Evolutionary conservation across 441 rosid genomes (phyloP).

Genomic region (Gossypium gossypioides): DNA sequence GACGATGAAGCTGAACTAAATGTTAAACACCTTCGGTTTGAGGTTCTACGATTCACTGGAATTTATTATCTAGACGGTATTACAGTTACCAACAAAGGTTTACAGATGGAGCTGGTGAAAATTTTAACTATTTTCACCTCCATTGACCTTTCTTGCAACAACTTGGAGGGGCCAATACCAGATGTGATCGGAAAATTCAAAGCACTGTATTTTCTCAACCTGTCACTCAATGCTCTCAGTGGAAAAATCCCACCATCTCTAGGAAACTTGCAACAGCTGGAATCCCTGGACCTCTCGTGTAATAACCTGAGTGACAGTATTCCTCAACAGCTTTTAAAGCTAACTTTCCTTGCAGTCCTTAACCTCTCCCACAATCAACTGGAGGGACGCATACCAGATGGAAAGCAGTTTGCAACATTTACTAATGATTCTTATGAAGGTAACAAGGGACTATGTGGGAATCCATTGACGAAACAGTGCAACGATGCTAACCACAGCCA

Average conservation of each 20-base stretch:
- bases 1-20: neutral
- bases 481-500: neutral
- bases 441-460: slow-evolving; percentile 39
- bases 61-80: slow-evolving; percentile 32
- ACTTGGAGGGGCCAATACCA: slow-evolving; percentile 26
- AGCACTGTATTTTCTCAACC: neutral
- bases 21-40: slow-evolving; percentile 17
- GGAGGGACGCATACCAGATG: slow-evolving; percentile 29
- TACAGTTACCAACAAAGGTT: slow-evolving; percentile 44
- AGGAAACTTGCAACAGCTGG: slow-evolving; percentile 20
- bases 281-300: slow-evolving; percentile 34
- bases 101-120: slow-evolving; percentile 29
- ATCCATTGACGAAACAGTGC: slow-evolving; percentile 18
- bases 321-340: slow-evolving; percentile 23
- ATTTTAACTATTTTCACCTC: slow-evolving; percentile 36
- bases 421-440: slow-evolving; percentile 17
- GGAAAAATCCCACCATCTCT: neutral
- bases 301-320: slow-evolving; percentile 23
- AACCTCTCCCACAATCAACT: slow-evolving; percentile 35
- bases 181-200: neutral
- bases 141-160: slow-evolving; percentile 35
- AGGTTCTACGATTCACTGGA: neutral
- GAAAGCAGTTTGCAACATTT: slow-evolving; percentile 30
- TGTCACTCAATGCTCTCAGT: neutral
- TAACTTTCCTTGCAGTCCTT: slow-evolving; percentile 29